phyloP scores from a whole-genome alignment of 2,329 filamentous ascomycete genomes.

The Curvularia lunata region DNA sequence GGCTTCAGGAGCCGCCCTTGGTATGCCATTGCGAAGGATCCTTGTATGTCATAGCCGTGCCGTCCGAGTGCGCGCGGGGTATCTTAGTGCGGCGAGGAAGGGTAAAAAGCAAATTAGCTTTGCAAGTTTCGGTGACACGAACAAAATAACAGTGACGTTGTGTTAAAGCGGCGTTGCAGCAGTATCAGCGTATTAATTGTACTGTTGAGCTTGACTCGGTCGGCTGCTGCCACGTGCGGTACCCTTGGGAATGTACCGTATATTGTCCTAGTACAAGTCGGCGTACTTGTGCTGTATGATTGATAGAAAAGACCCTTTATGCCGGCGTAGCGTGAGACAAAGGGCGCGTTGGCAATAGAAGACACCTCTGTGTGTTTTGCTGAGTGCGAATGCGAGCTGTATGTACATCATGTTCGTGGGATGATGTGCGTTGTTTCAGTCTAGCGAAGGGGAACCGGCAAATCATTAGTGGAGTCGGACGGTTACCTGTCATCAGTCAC shows the following conservation, averaged over 20 bases:
- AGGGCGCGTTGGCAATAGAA: neutral
- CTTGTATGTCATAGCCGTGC: slow-evolving; percentile 11
- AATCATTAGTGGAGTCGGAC: neutral
- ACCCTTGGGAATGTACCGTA: slow-evolving; percentile 10
- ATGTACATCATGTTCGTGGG: neutral
- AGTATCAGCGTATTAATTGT: slow-evolving; percentile 3
- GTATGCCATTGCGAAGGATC: slow-evolving; percentile 6
- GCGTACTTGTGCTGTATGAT: neutral
- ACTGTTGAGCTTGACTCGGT: slow-evolving; percentile 16
- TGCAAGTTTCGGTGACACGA: neutral
- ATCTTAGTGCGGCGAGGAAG: slow-evolving; percentile 17
- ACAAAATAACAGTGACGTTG: slow-evolving; percentile 11
- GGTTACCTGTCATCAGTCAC: slow-evolving; percentile 2
- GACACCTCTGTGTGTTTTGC: neutral
- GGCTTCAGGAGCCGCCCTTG: slow-evolving; percentile 18
- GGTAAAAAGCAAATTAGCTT: slow-evolving; percentile 16
- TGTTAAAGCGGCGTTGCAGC: slow-evolving; percentile 16
- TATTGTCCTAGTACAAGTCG: slow-evolving; percentile 13
- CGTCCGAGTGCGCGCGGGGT: slow-evolving; percentile 13
- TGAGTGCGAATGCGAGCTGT: slow-evolving; percentile 7
- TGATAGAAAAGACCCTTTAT: neutral
- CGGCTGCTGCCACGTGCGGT: slow-evolving; percentile 21
- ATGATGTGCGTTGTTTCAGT: slow-evolving; percentile 9
- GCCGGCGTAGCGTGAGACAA: neutral
- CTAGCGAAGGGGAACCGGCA: slow-evolving; percentile 3